A percentile compares a stretch with the other conserved stretches of the same genome.
phyloP scores from a whole-genome alignment of 1,139 yeast genomes.

The Nakaseomyces glabratus region DNA sequence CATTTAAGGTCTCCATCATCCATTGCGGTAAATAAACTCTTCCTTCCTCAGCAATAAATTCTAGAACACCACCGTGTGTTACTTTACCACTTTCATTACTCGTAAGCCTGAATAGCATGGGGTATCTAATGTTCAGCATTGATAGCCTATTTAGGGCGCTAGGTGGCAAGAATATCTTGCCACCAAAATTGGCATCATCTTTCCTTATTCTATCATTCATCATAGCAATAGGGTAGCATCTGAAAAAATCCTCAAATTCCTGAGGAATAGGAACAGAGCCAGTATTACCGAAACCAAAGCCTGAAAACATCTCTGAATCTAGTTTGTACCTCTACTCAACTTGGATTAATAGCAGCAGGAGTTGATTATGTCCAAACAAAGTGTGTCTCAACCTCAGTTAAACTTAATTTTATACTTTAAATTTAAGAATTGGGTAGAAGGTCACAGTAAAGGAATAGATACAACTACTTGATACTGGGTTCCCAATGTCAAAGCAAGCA shows the following conservation, averaged over 20 bases:
- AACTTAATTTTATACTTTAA: too few species aligned
- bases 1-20: slow-evolving; percentile 78
- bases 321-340: too few species aligned
- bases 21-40: slow-evolving; percentile 90
- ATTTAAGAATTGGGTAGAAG: too few species aligned
- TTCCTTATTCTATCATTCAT: slow-evolving; percentile 75
- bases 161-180: slow-evolving; percentile 90
- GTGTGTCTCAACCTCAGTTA: too few species aligned
- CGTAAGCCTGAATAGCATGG: slow-evolving; percentile 80
- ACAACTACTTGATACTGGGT: too few species aligned
- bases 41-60: slow-evolving; percentile 96
- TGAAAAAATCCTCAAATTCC: slow-evolving; percentile 67
- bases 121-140: slow-evolving; percentile 82
- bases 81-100: slow-evolving; percentile 51
- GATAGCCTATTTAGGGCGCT: slow-evolving; percentile 84
- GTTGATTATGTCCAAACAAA: too few species aligned
- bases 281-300: slow-evolving; percentile 24
- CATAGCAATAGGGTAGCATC: slow-evolving; percentile 88
- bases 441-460: too few species aligned
- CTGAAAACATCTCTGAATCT: slow-evolving; percentile 24
- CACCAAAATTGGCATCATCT: slow-evolving; percentile 88
- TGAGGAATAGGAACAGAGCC: slow-evolving; percentile 32
- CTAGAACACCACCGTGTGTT: slow-evolving; percentile 92
- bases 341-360: too few species aligned
- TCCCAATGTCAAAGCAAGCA: too few species aligned